Evolutionary conservation across 169 alveolate genomes (phyloP).

Genomic region (Babesia bovis): DNA sequence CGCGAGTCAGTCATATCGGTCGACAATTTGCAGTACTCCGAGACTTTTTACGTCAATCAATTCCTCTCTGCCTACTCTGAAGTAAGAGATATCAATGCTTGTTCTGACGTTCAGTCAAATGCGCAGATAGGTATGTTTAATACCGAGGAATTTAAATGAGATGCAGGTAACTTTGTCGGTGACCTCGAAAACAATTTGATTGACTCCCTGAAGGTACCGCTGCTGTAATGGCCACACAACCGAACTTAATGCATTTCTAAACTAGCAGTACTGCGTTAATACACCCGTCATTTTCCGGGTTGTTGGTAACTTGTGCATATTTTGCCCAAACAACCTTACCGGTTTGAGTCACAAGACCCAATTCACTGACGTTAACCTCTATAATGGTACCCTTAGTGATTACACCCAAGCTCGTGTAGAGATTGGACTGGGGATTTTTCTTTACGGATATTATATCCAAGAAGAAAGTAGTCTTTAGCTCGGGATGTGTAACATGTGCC

Average conservation of each 20-base stretch:
- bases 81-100: slow-evolving; percentile 13
- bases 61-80: slow-evolving; percentile 56
- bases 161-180: slow-evolving; percentile 25
- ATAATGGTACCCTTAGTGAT: slow-evolving; percentile 91
- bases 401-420: slow-evolving; percentile 96
- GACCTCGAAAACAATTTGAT: slow-evolving; percentile 55
- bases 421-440: slow-evolving; percentile 95
- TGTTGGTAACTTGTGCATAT: slow-evolving; percentile 98
- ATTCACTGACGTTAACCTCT: slow-evolving; percentile 97
- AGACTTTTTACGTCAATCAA: slow-evolving; percentile 55
- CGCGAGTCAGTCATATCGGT: slow-evolving; percentile 18
- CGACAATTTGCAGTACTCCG: slow-evolving; percentile 62
- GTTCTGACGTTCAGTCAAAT: slow-evolving; percentile 21
- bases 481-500: slow-evolving; percentile 99
- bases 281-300: slow-evolving; percentile 99
- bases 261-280: slow-evolving; percentile 97
- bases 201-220: slow-evolving; percentile 47
- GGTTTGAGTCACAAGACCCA: slow-evolving; percentile 98
- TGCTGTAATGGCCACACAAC: slow-evolving; percentile 23
- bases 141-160: neutral
- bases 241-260: too few species aligned
- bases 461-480: slow-evolving; percentile 93
- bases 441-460: slow-evolving; percentile 95
- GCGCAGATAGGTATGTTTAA: slow-evolving; percentile 31
- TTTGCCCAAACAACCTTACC: slow-evolving; percentile 99